Evolutionary conservation across 2,329 filamentous ascomycete genomes (phyloP).

Genomic region (Cladorrhinum sp.): DNA sequence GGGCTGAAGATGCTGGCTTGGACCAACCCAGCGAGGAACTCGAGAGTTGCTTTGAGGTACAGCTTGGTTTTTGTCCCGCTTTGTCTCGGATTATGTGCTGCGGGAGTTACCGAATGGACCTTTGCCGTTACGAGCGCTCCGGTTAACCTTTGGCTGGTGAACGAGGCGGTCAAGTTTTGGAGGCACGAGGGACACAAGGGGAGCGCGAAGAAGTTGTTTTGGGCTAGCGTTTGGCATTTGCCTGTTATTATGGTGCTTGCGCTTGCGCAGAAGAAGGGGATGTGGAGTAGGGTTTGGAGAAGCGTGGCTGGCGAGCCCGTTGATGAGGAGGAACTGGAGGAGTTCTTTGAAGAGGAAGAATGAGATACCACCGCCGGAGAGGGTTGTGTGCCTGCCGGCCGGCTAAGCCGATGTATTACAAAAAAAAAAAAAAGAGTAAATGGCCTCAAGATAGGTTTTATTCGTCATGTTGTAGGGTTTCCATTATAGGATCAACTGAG

Average conservation of each 20-base stretch:
- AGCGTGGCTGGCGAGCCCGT: slow-evolving; percentile 59
- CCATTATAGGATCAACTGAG: slow-evolving; percentile 2
- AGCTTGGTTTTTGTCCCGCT: slow-evolving; percentile 81
- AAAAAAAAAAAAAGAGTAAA: neutral
- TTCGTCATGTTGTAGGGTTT: neutral
- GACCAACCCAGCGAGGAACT: slow-evolving; percentile 82
- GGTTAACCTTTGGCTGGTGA: slow-evolving; percentile 81
- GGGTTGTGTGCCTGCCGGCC: neutral
- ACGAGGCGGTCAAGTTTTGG: slow-evolving; percentile 81
- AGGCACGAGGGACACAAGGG: slow-evolving; percentile 72
- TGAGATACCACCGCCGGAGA: slow-evolving; percentile 16
- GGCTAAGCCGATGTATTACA: neutral
- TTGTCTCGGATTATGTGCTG: slow-evolving; percentile 74
- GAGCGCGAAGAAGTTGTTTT: slow-evolving; percentile 81
- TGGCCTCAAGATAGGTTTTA: neutral
- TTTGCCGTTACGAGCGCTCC: slow-evolving; percentile 78
- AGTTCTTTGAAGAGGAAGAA: slow-evolving; percentile 39
- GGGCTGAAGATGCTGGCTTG: slow-evolving; percentile 75
- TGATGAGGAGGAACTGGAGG: slow-evolving; percentile 46
- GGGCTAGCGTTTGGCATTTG: slow-evolving; percentile 96
- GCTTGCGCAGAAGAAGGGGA: slow-evolving; percentile 87
- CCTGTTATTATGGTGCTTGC: slow-evolving; percentile 86
- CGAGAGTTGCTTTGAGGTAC: slow-evolving; percentile 83
- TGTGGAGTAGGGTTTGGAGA: slow-evolving; percentile 80
- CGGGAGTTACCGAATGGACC: slow-evolving; percentile 77